Evolutionary conservation across 768 basidiomycete genomes (phyloP).

Genomic region (Russula lepida): DNA sequence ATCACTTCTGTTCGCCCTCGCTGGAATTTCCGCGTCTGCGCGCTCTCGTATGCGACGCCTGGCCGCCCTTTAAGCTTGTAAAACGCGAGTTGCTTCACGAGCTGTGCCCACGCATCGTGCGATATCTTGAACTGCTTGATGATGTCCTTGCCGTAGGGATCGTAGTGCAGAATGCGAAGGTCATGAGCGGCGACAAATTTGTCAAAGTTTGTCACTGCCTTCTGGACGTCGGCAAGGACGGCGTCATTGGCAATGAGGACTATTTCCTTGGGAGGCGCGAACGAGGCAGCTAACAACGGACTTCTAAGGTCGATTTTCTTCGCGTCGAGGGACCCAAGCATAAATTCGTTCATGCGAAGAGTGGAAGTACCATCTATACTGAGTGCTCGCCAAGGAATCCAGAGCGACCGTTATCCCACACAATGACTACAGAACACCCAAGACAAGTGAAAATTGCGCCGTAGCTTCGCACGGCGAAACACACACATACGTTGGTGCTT

Average conservation of each 20-base stretch:
- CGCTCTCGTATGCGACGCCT: slow-evolving; percentile 85
- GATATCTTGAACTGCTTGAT: slow-evolving; percentile 79
- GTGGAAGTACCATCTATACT: slow-evolving; percentile 93
- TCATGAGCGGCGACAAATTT: slow-evolving; percentile 71
- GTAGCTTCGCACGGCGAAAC: not conserved
- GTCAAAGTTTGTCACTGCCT: slow-evolving; percentile 63
- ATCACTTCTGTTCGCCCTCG: slow-evolving; percentile 94
- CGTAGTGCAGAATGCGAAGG: slow-evolving; percentile 35
- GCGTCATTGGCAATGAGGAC: slow-evolving; percentile 56
- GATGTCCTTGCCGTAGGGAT: slow-evolving; percentile 68
- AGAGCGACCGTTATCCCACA: slow-evolving; percentile 90
- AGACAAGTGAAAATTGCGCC: not conserved
- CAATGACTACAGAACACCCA: slow-evolving; percentile 55
- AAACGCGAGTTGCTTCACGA: slow-evolving; percentile 94
- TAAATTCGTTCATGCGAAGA: slow-evolving; percentile 89
- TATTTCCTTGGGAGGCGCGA: slow-evolving; percentile 52
- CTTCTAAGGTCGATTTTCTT: slow-evolving; percentile 73
- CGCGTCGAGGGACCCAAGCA: slow-evolving; percentile 64
- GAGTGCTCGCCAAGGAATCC: slow-evolving; percentile 88
- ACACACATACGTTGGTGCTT: slow-evolving; percentile 78
- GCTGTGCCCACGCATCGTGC: slow-evolving; percentile 92
- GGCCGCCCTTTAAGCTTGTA: slow-evolving; percentile 72
- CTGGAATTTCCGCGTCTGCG: slow-evolving; percentile 89
- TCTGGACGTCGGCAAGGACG: slow-evolving; percentile 43
- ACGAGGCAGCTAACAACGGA: not conserved